A percentile compares a stretch with the other conserved stretches of the same genome.
phyloP scores from a whole-genome alignment of 1,284 basidiomycete species.

The Leccinum variabile region DNA sequence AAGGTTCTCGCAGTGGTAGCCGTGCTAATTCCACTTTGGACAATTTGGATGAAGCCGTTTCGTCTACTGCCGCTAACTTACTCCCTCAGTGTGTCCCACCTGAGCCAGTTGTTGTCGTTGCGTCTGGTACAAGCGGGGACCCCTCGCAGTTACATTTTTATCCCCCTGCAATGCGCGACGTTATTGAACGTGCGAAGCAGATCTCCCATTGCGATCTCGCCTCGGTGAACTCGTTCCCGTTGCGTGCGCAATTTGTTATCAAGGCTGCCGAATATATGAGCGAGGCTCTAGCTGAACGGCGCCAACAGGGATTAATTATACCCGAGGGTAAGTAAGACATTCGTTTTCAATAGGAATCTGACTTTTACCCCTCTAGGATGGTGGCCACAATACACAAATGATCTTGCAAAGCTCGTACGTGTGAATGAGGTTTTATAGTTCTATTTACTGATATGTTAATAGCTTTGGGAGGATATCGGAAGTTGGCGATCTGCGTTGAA shows the following conservation, averaged over 20 bases:
- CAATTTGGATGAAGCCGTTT: background rate
- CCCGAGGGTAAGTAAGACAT: background rate
- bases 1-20: background rate
- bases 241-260: background rate
- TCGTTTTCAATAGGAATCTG: background rate
- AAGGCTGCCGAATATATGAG: background rate
- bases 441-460: background rate
- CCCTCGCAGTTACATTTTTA: background rate
- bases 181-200: background rate
- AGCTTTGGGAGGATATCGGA: background rate
- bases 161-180: background rate
- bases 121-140: background rate
- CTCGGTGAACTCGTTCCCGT: background rate
- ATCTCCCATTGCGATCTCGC: background rate
- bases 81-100: background rate
- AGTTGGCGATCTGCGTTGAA: background rate
- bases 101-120: background rate
- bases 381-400: background rate
- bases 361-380: background rate
- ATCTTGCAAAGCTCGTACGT: background rate
- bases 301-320: background rate
- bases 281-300: background rate
- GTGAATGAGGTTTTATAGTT: background rate
- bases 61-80: background rate
- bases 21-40: too few species aligned